phyloP scores from a whole-genome alignment of 495 filamentous ascomycete species.

The Talaromyces nanjingensis region DNA sequence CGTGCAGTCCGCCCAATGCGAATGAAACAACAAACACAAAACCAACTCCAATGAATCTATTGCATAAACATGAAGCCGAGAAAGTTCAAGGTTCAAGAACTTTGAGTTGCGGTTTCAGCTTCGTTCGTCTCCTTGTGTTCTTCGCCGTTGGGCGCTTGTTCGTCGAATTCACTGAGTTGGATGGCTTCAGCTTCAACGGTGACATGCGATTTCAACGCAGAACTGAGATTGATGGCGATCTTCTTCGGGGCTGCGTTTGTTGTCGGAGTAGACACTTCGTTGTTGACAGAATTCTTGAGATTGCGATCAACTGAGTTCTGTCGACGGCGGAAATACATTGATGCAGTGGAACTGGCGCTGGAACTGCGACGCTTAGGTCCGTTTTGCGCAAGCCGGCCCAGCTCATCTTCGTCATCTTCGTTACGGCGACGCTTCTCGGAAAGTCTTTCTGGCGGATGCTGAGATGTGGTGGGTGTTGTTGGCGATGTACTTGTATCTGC shows the following conservation, averaged over 20 bases:
- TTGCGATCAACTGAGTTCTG: conserved; percentile 34
- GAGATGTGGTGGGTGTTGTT: conserved; percentile 21
- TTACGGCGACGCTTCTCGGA: conserved; percentile 87
- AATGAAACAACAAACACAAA: conserved; percentile 9
- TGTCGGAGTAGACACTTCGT: conserved; percentile 15
- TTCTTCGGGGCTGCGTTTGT: conserved; percentile 35
- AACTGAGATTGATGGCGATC: conserved; percentile 43
- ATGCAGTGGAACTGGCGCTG: conserved; percentile 28
- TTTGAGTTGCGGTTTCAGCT: neutral
- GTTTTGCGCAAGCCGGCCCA: conserved; percentile 58
- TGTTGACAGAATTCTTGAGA: conserved; percentile 18
- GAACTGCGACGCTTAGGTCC: conserved; percentile 59
- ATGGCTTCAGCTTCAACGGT: conserved; percentile 10
- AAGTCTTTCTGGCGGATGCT: conserved; percentile 61
- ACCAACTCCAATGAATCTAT: conserved; percentile 7
- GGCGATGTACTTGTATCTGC: conserved; percentile 15
- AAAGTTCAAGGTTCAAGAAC: neutral
- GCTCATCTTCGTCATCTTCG: conserved; percentile 72
- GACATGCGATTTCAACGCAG: conserved; percentile 10
- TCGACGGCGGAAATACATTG: conserved; percentile 28
- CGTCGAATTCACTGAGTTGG: conserved; percentile 5
- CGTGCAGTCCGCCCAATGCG: conserved; percentile 6
- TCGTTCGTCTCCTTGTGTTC: neutral
- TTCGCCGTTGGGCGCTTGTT: neutral
- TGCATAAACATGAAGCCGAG: neutral